Conservation (phyloP, 2,329 filamentous ascomycete species). For the Colletotrichum sp. region DNA sequence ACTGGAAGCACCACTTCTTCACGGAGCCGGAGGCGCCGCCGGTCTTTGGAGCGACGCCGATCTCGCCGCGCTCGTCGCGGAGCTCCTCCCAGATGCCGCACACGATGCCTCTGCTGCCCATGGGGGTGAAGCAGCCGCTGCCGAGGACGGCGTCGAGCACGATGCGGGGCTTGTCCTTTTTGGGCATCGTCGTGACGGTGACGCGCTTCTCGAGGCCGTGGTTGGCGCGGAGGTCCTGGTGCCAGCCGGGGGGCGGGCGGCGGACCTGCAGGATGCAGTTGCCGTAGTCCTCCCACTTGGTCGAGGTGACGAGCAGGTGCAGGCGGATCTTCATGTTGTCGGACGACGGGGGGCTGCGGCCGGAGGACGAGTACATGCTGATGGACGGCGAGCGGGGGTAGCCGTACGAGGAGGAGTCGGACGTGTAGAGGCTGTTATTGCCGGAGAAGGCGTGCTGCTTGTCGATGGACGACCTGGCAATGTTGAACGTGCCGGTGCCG, state of each 20-base stretch:
- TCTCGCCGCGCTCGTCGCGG: slow-evolving; percentile 64
- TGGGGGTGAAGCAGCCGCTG: slow-evolving; percentile 82
- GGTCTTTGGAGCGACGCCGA: slow-evolving; percentile 55
- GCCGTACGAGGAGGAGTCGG: slow-evolving; percentile 55
- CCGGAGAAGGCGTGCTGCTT: slow-evolving; percentile 54
- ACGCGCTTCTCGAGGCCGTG: slow-evolving; percentile 84
- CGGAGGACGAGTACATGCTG: slow-evolving; percentile 55
- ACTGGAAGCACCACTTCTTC: slow-evolving; percentile 70
- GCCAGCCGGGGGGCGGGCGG: slow-evolving; percentile 68
- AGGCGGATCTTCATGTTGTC: slow-evolving; percentile 86
- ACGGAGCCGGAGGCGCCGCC: slow-evolving; percentile 60
- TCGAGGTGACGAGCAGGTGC: slow-evolving; percentile 76
- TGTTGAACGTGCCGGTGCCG: slow-evolving; percentile 76
- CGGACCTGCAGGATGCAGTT: slow-evolving; percentile 84
- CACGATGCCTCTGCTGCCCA: slow-evolving; percentile 86
- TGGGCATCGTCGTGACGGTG: slow-evolving; percentile 74
- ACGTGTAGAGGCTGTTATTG: slow-evolving; percentile 66
- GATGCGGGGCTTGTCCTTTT: slow-evolving; percentile 64
- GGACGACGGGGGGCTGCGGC: slow-evolving; percentile 65
- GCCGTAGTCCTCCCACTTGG: slow-evolving; percentile 92
- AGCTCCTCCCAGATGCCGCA: slow-evolving; percentile 86
- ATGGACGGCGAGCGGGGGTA: slow-evolving; percentile 63
- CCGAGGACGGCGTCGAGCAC: slow-evolving; percentile 85
- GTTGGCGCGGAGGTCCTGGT: slow-evolving; percentile 62
- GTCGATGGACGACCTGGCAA: slow-evolving; percentile 78